Percentiles rank a stretch among this genome's conserved stretches.
These are phyloP conservation scores for Penicillium sumatraense DNA, from an alignment of 2,329 filamentous ascomycete genomes.

Conservation along the genomic window DNA sequence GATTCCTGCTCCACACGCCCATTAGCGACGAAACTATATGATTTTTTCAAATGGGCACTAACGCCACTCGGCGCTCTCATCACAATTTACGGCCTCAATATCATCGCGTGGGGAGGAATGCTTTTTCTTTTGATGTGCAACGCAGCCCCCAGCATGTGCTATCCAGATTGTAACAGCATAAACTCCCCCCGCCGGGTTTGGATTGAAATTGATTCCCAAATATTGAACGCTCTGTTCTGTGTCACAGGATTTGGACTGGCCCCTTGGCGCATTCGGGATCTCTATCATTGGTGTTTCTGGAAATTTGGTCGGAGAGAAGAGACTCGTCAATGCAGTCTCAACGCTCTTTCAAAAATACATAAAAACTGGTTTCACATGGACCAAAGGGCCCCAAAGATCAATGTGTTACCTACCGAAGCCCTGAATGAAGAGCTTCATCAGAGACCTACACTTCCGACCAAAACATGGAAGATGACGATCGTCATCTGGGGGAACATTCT, in stretches of 20 bases:
- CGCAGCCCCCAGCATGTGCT: conserved; percentile 60
- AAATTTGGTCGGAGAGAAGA: conserved; percentile 20
- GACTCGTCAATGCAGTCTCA: conserved; percentile 42
- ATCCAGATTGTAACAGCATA: conserved; percentile 70
- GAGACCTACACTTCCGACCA: no score
- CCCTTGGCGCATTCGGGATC: conserved; percentile 81
- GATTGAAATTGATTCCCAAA: conserved; percentile 84
- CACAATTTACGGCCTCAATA: conserved; percentile 77
- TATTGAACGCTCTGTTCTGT: conserved; percentile 83
- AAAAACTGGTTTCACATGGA: no score
- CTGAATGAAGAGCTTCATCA: no score
- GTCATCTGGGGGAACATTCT: no score
- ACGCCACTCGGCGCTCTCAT: conserved; percentile 79
- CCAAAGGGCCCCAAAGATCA: no score
- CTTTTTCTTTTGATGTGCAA: conserved; percentile 83
- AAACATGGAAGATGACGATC: no score
- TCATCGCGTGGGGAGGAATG: conserved; percentile 91
- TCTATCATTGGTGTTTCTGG: conserved; percentile 73
- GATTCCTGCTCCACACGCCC: no score
- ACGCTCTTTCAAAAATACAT: no score
- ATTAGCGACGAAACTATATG: no score
- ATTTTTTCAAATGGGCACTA: no score
- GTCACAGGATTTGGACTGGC: conserved; percentile 83
- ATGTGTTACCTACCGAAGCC: no score
- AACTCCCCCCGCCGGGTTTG: conserved; percentile 78